Conservation (phyloP, 495 filamentous ascomycete species). For the Stereocaulon alpinum region DNA sequence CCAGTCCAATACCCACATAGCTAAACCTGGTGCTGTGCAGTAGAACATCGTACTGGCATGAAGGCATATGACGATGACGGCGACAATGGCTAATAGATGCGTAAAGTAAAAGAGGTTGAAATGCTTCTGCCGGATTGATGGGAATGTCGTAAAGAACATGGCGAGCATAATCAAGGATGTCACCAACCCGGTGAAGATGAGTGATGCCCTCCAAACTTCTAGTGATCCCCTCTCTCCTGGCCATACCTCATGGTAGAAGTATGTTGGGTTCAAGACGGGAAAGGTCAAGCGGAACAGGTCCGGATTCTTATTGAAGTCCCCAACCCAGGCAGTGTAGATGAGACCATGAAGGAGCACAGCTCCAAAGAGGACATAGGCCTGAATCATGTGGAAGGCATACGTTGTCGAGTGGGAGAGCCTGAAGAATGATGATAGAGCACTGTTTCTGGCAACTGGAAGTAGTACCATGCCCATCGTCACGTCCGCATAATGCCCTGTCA, state of each 20-base stretch:
- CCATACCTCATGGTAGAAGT: conserved; percentile 26
- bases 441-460: conserved; percentile 26
- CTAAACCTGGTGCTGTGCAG: conserved; percentile 26
- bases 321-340: conserved; percentile 25
- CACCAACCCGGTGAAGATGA: conserved; percentile 25
- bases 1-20: conserved; percentile 29
- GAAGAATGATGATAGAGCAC: conserved; percentile 28
- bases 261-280: conserved; percentile 28
- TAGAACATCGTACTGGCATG: conserved; percentile 32
- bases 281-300: conserved; percentile 7
- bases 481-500: conserved; percentile 27
- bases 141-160: conserved; percentile 25
- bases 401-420: conserved; percentile 25
- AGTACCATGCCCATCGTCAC: conserved; percentile 30
- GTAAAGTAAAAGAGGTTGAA: conserved; percentile 32
- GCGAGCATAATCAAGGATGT: conserved; percentile 21
- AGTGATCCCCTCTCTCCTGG: conserved; percentile 25
- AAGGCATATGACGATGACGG: conserved; percentile 26
- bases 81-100: conserved; percentile 24
- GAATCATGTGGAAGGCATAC: conserved; percentile 26
- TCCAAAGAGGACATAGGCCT: conserved; percentile 25
- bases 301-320: conserved; percentile 17
- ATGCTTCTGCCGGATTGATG: conserved; percentile 21
- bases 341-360: conserved; percentile 25
- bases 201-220: conserved; percentile 27